Evolutionary conservation across 1,284 basidiomycete genomes (phyloP), one percentile per base, ranked within the genome.

Genomic region (Neolentinus lepideus): DNA sequence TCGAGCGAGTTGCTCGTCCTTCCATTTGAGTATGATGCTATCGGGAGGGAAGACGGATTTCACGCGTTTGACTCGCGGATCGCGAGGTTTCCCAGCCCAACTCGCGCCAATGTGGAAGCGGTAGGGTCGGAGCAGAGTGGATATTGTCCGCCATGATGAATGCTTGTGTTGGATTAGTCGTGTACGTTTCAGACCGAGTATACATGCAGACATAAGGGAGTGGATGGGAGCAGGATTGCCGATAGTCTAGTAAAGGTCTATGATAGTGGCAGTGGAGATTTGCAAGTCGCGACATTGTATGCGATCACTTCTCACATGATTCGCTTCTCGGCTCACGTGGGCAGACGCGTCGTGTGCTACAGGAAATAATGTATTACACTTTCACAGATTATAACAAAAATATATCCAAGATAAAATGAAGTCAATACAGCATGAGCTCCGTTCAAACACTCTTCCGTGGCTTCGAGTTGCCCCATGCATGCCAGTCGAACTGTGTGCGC

Each of bases 71-170:
- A 60, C 56, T 55, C 71, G 68, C 26, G 76, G 74, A 55, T 80
- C 73, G 22, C 75, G 70, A 10, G 84, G 81, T 67, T 93, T 93
- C 43, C 85, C 84, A 43, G 85, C 85, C 81, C 90, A 93, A 65
- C 88, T 88, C 19, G 80, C 81, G 52, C 85, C 88, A 36, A 91
- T 75, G 60, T 88, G 80, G 63, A 91, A 88, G 43, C 72, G 77
- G 64, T 85, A 90, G 2, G 84, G 80, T 22, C 77, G 77, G 12
- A 21, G 22, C 25, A 50, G 27, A 3, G 24, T 50, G 8, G 47
- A 50, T 50, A 50, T 10, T 25, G 47, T n/a, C 11, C 47, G 47
- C 9, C 47, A 29, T 16, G 19, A 25, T 46, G 47, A 26, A 21
- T 21, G 6, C 6, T 50, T 8, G 3, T 9, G 21, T 3, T 3